Evolutionary conservation across 2,329 filamentous ascomycete species (phyloP).

Genomic region (Botrytis galanthina): DNA sequence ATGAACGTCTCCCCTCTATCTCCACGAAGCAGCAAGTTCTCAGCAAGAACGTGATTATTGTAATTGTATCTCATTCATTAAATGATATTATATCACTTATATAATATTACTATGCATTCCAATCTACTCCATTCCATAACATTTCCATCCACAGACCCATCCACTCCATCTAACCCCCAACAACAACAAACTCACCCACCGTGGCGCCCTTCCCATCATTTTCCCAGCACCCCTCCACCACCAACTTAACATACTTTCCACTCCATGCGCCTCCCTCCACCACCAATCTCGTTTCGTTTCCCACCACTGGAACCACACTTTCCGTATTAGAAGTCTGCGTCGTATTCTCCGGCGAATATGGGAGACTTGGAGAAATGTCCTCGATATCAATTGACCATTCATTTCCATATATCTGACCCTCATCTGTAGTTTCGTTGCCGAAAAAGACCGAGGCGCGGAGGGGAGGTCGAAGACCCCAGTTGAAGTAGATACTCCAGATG

Average conservation of each 20-base stretch:
- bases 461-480: slow-evolving; percentile 59
- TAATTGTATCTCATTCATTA: neutral
- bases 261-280: slow-evolving; percentile 35
- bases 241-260: slow-evolving; percentile 41
- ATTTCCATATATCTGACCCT: slow-evolving; percentile 21
- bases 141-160: neutral
- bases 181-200: slow-evolving; percentile 50
- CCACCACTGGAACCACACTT: slow-evolving; percentile 32
- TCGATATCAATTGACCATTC: slow-evolving; percentile 28
- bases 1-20: neutral
- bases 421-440: slow-evolving; percentile 41
- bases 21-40: neutral
- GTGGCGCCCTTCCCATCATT: slow-evolving; percentile 46
- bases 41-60: neutral
- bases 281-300: slow-evolving; percentile 34
- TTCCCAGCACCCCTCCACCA: slow-evolving; percentile 48
- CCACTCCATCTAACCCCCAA: slow-evolving; percentile 1
- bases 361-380: slow-evolving; percentile 29
- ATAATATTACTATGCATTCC: neutral
- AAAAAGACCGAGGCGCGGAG: slow-evolving; percentile 53
- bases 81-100: neutral
- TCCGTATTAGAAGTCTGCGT: slow-evolving; percentile 19
- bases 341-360: slow-evolving; percentile 30
- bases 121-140: too few relatives aligned
- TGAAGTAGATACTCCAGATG: slow-evolving; percentile 53